Percentiles rank a stretch among this genome's conserved stretches.
Evolutionary conservation across 2,329 filamentous ascomycete species (phyloP).

Genomic region (Corniculantispora saksenae): DNA sequence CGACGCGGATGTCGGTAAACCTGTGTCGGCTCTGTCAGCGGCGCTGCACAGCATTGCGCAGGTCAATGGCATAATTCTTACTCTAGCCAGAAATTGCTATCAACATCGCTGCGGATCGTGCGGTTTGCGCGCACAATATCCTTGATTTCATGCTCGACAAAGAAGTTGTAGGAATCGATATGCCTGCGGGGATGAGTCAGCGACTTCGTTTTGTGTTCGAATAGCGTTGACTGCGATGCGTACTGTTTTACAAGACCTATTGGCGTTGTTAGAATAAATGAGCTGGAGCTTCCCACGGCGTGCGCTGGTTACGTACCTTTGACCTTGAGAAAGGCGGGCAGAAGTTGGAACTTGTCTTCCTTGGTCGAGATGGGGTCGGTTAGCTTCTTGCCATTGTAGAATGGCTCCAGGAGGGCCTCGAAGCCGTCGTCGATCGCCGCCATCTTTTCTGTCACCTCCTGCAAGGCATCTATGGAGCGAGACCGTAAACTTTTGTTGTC

Average conservation of each 20-base stretch:
- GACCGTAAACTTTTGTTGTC: background rate
- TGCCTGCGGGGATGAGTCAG: slow-evolving; percentile 50
- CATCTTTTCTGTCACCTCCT: slow-evolving; percentile 45
- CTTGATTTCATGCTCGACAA: slow-evolving; percentile 94
- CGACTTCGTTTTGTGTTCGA: background rate
- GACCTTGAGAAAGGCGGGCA: slow-evolving; percentile 97
- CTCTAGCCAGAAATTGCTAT: slow-evolving; percentile 90
- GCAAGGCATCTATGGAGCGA: slow-evolving; percentile 29
- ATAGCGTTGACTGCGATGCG: slow-evolving; percentile 25
- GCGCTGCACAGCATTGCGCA: background rate
- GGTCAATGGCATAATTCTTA: slow-evolving; percentile 31
- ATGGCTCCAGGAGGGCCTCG: slow-evolving; percentile 66
- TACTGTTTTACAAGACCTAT: slow-evolving; percentile 82
- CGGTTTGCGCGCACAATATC: slow-evolving; percentile 93
- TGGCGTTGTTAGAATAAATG: slow-evolving; percentile 18
- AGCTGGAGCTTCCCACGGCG: background rate
- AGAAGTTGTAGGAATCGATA: slow-evolving; percentile 98
- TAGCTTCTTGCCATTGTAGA: slow-evolving; percentile 68
- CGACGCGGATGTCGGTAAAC: slow-evolving; percentile 87
- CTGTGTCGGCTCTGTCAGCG: slow-evolving; percentile 27
- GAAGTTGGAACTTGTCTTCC: slow-evolving; percentile 92
- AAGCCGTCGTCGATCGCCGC: slow-evolving; percentile 62
- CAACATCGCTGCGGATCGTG: slow-evolving; percentile 85
- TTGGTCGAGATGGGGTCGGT: slow-evolving; percentile 65
- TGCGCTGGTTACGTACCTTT: slow-evolving; percentile 60